Base-by-base conservation (phyloP, 768 basidiomycete species). In the Leccinellum rugosiceps region DNA sequence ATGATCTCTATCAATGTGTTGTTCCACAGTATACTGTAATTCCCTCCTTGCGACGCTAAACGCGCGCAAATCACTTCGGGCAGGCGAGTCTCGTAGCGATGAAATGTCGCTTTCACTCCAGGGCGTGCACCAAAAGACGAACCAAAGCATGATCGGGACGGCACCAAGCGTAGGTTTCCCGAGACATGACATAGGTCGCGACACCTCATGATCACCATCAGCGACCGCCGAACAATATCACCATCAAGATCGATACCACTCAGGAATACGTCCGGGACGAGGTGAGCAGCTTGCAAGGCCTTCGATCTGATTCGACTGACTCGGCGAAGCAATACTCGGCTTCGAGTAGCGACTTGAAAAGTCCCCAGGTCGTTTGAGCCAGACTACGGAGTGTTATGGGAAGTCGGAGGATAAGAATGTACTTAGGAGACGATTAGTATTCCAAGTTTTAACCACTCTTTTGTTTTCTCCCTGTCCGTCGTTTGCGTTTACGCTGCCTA, bases 211-310 rank as follows among this genome's bases (percentile, higher is more conserved):
- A 5, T 38, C 21, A 6, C 30, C 31, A 5, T 54, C 48, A 71
- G 68, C 66, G 63, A 2, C 1, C 44, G 57, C 76, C 78, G 34
- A 78, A 80, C 50, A 81, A 82, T 57, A 83, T 86, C 58, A 82
- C 84, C 38, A 86, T 87, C 72, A 84, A 84, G 69, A 84, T 86
- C 52, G 83, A 86, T 66, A 85, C 84, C 4, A 84, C 78, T 25
- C 80, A 84, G 49, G 84, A 85, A 57, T 78, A 75, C 23, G 71
- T 75, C 47, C 77, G 76, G 41, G 83, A 84, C 57, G 71, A 72
- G 60, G 72, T 73, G 15, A 52, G 70, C 38, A 2, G 4, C 44
- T 21, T 19, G 38, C 38, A 38, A 23, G 30, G 3, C 26, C 13
- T n/a, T 38, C 30, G 4, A 14, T 34, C 15, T 21, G 3, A 17